Evolutionary conservation across 176 grass and related monocot genomes (phyloP).

Genomic region (Ampelocalamus luodianensis): DNA sequence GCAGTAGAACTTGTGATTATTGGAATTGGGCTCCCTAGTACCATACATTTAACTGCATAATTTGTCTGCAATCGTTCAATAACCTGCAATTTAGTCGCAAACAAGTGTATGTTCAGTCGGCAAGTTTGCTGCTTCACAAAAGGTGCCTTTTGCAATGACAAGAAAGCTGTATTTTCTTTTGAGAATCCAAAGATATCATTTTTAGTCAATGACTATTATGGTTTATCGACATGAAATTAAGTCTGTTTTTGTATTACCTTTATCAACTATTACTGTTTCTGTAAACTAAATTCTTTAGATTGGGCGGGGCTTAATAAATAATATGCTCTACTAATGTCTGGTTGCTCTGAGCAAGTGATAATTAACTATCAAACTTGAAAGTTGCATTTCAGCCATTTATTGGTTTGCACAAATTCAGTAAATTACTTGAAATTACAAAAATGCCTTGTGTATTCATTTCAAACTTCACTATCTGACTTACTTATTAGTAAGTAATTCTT

Average conservation of each 20-base stretch:
- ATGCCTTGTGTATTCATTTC: neutral
- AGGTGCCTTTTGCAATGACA: neutral
- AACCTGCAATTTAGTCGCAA: constrained; percentile 15
- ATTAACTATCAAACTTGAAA: neutral
- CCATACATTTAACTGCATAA: neutral
- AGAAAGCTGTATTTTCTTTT: neutral
- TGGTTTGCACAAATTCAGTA: neutral
- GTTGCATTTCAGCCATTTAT: constrained; percentile 7
- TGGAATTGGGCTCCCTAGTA: neutral
- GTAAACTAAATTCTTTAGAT: neutral
- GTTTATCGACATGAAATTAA: neutral
- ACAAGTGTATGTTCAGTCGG: neutral
- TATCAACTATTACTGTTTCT: neutral
- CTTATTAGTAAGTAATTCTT: constrained; percentile 4
- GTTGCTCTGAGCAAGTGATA: constrained; percentile 20
- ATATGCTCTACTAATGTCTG: constrained; percentile 1
- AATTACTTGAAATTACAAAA: constrained; percentile 23
- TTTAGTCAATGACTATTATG: neutral
- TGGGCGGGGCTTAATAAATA: neutral
- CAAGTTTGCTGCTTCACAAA: neutral
- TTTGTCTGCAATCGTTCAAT: neutral
- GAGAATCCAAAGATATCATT: neutral
- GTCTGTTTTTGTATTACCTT: constrained; percentile 7
- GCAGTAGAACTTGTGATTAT: constrained; percentile 18
- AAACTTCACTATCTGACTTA: neutral